phyloP scores from a whole-genome alignment of 1,139 yeast genomes.

The Saccharomycopsis hybrid region DNA sequence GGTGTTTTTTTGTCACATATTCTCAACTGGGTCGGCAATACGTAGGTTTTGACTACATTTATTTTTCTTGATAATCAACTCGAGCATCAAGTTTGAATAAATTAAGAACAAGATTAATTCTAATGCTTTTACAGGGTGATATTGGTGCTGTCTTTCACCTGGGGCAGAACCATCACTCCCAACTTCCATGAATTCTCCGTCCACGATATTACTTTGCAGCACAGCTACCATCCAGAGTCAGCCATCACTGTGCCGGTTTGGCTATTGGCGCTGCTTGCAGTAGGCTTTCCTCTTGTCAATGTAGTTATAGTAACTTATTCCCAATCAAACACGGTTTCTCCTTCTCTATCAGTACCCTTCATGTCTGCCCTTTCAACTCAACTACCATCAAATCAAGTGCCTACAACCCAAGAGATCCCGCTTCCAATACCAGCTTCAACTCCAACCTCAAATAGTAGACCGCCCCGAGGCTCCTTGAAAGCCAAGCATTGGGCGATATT shows the following conservation, averaged over 20 bases:
- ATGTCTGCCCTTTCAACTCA: constrained; percentile 29
- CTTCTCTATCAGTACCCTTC: no score
- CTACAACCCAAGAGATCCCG: neutral
- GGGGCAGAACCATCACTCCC: constrained; percentile 35
- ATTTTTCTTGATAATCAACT: neutral
- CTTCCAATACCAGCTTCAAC: no score
- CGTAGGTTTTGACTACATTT: constrained; percentile 19
- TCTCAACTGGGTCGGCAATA: constrained; percentile 34
- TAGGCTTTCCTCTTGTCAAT: constrained; percentile 33
- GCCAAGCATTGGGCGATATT: neutral
- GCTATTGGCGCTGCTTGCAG: constrained; percentile 29
- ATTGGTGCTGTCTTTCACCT: constrained; percentile 28
- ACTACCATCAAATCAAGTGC: no score
- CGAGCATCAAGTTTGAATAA: neutral
- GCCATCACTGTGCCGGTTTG: constrained; percentile 33
- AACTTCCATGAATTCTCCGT: constrained; percentile 38
- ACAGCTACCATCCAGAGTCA: constrained; percentile 32
- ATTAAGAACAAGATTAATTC: neutral
- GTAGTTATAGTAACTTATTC: constrained; percentile 27
- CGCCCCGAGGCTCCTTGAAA: no score
- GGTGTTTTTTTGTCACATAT: constrained; percentile 25
- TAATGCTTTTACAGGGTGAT: constrained; percentile 21
- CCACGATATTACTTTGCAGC: constrained; percentile 31
- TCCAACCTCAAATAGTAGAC: no score
- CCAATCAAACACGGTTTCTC: no score